Percentiles rank a stretch among this genome's conserved stretches.
Conservation (phyloP, 441 rosid genomes). For the Populus hybrid region DNA sequence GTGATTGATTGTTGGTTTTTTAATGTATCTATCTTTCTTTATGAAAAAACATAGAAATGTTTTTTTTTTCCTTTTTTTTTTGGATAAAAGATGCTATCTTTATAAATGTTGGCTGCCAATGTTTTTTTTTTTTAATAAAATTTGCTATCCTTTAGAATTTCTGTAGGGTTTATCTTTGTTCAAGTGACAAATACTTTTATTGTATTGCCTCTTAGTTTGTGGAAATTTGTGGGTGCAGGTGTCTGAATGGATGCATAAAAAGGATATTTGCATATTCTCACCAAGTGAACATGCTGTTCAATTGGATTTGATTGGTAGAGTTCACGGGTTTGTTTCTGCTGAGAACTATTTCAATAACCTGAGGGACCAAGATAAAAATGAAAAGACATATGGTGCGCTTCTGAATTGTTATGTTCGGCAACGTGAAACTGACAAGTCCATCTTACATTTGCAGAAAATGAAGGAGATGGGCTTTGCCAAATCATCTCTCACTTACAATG, state of each 20-base stretch:
- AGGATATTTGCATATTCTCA: slow-evolving; percentile 52
- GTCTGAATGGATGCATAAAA: slow-evolving; percentile 70
- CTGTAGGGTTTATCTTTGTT: no score
- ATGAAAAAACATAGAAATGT: not conserved
- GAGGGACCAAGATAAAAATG: slow-evolving; percentile 62
- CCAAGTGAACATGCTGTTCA: slow-evolving; percentile 73
- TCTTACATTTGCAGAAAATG: slow-evolving; percentile 60
- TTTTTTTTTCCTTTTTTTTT: no score
- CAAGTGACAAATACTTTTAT: not conserved
- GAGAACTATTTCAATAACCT: slow-evolving; percentile 61
- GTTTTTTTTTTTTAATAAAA: not conserved
- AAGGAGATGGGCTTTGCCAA: slow-evolving; percentile 58
- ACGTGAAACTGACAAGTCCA: slow-evolving; percentile 50
- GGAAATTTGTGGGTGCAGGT: slow-evolving; percentile 41
- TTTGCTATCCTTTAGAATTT: not conserved
- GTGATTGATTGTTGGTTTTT: not conserved
- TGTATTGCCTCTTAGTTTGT: not conserved
- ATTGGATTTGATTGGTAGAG: slow-evolving; percentile 71
- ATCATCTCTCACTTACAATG: slow-evolving; percentile 60
- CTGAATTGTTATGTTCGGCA: slow-evolving; percentile 74
- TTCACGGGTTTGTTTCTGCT: slow-evolving; percentile 58
- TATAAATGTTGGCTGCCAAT: not conserved
- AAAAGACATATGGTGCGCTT: slow-evolving; percentile 78
- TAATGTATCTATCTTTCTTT: not conserved
- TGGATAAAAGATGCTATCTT: not conserved